Evolutionary conservation across 108 stramenopile species (phyloP).

Genomic region (Fistulifera pelliculosa): DNA sequence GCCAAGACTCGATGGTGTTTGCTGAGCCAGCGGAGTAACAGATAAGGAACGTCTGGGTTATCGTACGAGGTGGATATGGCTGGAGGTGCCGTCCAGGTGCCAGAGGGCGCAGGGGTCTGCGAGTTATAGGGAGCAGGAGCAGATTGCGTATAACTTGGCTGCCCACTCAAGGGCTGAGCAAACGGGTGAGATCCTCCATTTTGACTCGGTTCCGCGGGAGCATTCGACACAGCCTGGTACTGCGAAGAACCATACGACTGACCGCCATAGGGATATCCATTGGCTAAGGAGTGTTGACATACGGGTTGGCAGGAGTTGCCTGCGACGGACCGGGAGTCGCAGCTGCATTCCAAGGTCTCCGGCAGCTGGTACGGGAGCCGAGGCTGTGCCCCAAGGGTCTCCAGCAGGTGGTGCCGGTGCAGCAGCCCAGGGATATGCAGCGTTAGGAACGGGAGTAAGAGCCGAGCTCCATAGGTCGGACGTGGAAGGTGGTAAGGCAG

Average conservation of each 20-base stretch:
- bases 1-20: slow-evolving; percentile 22
- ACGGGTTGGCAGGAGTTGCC: too few relatives aligned
- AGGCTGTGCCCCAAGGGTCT: neutral
- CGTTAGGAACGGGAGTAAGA: neutral
- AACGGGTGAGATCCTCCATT: too few relatives aligned
- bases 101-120: slow-evolving; percentile 4
- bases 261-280: too few relatives aligned
- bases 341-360: too few relatives aligned
- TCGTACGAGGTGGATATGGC: slow-evolving; percentile 1
- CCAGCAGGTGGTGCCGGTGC: neutral
- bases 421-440: neutral
- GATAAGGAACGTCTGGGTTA: neutral
- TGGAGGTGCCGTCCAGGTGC: neutral
- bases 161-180: too few relatives aligned
- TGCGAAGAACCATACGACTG: too few relatives aligned
- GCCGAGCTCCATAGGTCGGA: slow-evolving; percentile 2
- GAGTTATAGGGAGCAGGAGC: slow-evolving; percentile 2
- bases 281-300: too few relatives aligned
- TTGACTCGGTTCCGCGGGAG: too few relatives aligned
- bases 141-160: too few relatives aligned
- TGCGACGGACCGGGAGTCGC: too few relatives aligned
- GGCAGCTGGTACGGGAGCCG: neutral
- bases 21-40: slow-evolving; percentile 10
- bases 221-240: too few relatives aligned
- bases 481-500: neutral